A percentile compares a stretch with the other conserved stretches of the same genome.
Conservation (phyloP, 2,329 filamentous ascomycete species). For the Hawksworthiomyces lignivorus region DNA sequence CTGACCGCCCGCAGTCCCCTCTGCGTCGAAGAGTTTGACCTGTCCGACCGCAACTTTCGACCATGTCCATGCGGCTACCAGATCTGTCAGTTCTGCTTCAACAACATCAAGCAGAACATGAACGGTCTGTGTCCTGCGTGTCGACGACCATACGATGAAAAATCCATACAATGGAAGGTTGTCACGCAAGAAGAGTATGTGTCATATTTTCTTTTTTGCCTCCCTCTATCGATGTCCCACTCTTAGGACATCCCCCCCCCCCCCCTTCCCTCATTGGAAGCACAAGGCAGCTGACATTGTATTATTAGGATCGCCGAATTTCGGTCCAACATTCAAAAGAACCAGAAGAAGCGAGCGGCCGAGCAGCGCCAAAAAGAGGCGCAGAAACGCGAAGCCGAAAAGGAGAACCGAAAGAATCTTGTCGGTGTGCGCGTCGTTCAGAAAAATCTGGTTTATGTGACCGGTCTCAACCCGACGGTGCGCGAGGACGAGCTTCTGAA, state of each 20-base stretch:
- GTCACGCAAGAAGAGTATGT: constrained; percentile 89
- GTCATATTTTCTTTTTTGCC: not conserved
- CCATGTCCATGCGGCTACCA: constrained; percentile 98
- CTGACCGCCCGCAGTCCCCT: constrained; percentile 88
- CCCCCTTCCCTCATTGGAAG: not conserved
- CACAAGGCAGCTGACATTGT: constrained; percentile 18
- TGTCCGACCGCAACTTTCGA: constrained; percentile 93
- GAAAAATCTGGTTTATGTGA: constrained; percentile 98
- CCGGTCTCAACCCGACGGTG: constrained; percentile 83
- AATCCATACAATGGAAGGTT: constrained; percentile 93
- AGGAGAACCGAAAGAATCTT: constrained; percentile 89
- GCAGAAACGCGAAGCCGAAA: constrained; percentile 93
- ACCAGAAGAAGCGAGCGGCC: constrained; percentile 83
- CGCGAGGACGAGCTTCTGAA: constrained; percentile 88
- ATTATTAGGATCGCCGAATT: constrained; percentile 59
- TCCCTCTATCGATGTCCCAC: too few relatives aligned
- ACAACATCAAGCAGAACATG: constrained; percentile 98
- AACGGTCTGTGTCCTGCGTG: constrained; percentile 98
- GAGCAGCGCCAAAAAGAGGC: constrained; percentile 85
- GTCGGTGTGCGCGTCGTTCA: constrained; percentile 93
- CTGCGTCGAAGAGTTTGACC: constrained; percentile 97
- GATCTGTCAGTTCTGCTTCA: constrained; percentile 99
- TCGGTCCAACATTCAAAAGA: constrained; percentile 72
- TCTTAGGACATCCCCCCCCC: too few relatives aligned
- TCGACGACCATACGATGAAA: constrained; percentile 89